Base-by-base conservation (phyloP, 306 rosid species). In the Glycine soja region DNA sequence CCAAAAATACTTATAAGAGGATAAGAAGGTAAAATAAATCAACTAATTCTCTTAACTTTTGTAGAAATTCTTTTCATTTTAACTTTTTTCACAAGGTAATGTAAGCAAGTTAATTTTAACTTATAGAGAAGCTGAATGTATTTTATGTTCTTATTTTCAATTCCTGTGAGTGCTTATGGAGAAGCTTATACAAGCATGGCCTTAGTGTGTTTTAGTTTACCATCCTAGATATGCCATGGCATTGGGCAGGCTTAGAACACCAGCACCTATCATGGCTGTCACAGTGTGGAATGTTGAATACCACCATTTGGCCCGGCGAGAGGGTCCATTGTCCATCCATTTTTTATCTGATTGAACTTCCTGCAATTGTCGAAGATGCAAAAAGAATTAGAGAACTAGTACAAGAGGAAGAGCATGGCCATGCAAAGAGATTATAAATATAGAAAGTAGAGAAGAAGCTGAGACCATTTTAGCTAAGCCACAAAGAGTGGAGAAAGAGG, bases 141-240 rank as follows among this genome's bases (percentile, higher is more conserved):
- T 54, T 54, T 54, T 54, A 52, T 13, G 5, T 54, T 53, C 24
- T n/a, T 53, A 53, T 53, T 53, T 54, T 15, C 61, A 24, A 24
- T 24, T 15, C 4, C 8, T 3, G 6, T 16, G 0, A 15, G 9
- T 14, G 24, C 0, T 51, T 51, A 52, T 12, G 30, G 30, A 54
- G 3, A 54, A 54, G 4, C 6, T 15, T 7, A 54, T 54, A 36
- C 40, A 36, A 36, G 40, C 30, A 54, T 3, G 30, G 1, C 0
- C 24, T 6, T 6, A 11, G 0, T 62, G 34, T 38, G 15, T 15
- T 57, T 6, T 1, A 63, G 4, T 58, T 77, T 94, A 95, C 97
- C 97, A 95, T 91, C 99, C 99, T 56, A 95, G 81, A 74, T 90
- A 91, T 72, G 97, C 92, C 97, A 95, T 91, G 88, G 97, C 97